Evolutionary conservation across 2,329 filamentous ascomycete genomes (phyloP), one percentile per base, ranked within the genome.

Genomic region (Apiospora sp.): DNA sequence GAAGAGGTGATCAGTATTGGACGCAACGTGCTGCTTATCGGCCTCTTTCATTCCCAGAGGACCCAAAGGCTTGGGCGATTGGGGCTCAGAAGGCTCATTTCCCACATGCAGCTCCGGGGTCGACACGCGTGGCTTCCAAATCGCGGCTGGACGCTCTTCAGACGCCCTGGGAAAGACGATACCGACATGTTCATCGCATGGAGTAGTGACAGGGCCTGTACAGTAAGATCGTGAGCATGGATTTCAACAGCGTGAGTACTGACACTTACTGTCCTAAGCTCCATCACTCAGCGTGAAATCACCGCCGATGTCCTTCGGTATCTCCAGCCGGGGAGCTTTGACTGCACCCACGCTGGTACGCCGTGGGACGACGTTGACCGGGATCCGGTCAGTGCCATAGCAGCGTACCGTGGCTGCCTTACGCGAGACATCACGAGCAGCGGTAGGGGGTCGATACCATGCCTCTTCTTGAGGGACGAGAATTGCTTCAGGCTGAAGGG

Each of bases 401-500:
- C 41, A 46, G 19, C 67, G 67, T 6, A 68, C 67, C 46, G 67
- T 68, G 24, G 67, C 67, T 64, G 58, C 30, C n/a, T 64, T 64
- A 34, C 58, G 58, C 10, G 58, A 68, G 6, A 68, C 67, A 13
- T 68, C 41, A 61, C 54, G 4, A 10, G 49, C n/a, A n/a, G n/a
- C 49, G 22, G 19, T 1, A 14, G 24, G 24, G 24, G 14, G 16
- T 37, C 43, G 14, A 10, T 22, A 5, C 7, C 14, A 7, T 44
- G 41, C n/a, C 67, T 8, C 67, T 68, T 68, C 44, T 48, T 68
- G 41, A 68, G 67, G 14, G 67, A 68, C n/a, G 67, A 46, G 67
- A 48, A 68, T 2, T 64, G 58, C 58, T 24, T 64, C 34, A 64
- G 34, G 34, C 58, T 64, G 34, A 64, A 64, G 34, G 58, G 58